Evolutionary conservation across 192 early-diverging fungal species (phyloP).

Genomic region (Backusella luteola): DNA sequence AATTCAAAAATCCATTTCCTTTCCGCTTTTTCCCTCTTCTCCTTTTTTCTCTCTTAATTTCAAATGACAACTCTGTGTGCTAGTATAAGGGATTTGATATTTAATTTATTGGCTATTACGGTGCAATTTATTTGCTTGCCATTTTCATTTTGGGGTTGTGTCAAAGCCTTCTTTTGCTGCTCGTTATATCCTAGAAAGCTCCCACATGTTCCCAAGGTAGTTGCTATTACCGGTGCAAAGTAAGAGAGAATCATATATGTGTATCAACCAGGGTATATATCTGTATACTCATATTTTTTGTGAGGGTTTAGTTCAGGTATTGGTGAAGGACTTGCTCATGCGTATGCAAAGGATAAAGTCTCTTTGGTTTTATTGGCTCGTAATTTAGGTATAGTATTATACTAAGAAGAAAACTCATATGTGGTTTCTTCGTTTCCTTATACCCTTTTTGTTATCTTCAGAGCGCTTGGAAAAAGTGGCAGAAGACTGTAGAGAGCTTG

Average conservation of each 20-base stretch:
- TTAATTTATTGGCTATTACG: neutral
- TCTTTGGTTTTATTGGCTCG: constrained; percentile 14
- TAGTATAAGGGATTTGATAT: constrained; percentile 10
- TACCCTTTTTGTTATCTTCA: neutral
- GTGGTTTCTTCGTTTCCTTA: neutral
- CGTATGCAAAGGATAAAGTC: neutral
- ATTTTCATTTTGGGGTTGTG: neutral
- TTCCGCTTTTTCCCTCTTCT: neutral
- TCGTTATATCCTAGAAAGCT: neutral
- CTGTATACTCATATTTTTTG: neutral
- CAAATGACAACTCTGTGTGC: neutral
- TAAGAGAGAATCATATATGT: neutral
- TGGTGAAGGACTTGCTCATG: constrained; percentile 7
- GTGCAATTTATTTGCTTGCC: neutral
- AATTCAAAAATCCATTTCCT: neutral
- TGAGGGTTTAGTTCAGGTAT: constrained; percentile 8
- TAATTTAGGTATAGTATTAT: constrained; percentile 7
- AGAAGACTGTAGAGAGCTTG: neutral
- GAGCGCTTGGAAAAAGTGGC: constrained; percentile 12
- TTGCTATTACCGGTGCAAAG: constrained; percentile 19
- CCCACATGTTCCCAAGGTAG: neutral
- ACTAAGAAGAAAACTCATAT: neutral
- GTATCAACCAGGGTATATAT: too few relatives aligned
- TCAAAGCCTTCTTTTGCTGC: neutral
- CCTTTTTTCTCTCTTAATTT: neutral